Evolutionary conservation across 2,329 filamentous ascomycete species (phyloP), one percentile per base, ranked within the genome.

Genomic region (Calonectria hongkongensis): DNA sequence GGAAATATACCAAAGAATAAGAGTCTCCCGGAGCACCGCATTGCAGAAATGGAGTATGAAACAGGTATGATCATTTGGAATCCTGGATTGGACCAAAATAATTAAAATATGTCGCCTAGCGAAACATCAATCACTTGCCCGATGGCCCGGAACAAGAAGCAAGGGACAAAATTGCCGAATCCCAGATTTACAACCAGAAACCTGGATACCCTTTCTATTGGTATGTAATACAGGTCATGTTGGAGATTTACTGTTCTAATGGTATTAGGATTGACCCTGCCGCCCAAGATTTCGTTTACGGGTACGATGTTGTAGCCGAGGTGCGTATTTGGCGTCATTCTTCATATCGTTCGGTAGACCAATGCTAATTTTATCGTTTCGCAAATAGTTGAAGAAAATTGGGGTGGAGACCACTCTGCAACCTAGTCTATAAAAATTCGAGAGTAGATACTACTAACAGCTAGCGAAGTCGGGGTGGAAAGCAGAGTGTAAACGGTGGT

Each of bases 41-140:
- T 33, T 54, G 28, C 50, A 54, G 16, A 54, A 54, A 12, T 54
- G 50, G 50, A 54, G 50, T 28, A 54, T 54, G 50, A 33, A 33
- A n/a, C 50, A 54, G 27, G 50, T 54, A 33, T 3, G 28, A 4
- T 10, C 10, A 41, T 13, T 13, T 13, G 5, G 5, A 5, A 13
- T 41, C 39, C 13, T 41, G 10, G 4, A 41, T 10, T 6, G 10
- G 10, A 10, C 4, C 15, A 2, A n/a, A 33, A n/a, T 54, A 18
- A 18, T n/a, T 54, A 33, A 54, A n/a, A 16, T 1, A 15, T 18
- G 27, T n/a, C 2, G 9, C 7, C 16, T 33, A 54, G 50, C 30
- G 50, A n/a, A 16, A 54, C 3, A 54, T 54, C 8, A 54, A 54
- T 27, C 50, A 54, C 16, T 54, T 54, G 27, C 50, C 50, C 8